Evolutionary conservation across 495 filamentous ascomycete genomes (phyloP).

Genomic region (Penicillium canariense): DNA sequence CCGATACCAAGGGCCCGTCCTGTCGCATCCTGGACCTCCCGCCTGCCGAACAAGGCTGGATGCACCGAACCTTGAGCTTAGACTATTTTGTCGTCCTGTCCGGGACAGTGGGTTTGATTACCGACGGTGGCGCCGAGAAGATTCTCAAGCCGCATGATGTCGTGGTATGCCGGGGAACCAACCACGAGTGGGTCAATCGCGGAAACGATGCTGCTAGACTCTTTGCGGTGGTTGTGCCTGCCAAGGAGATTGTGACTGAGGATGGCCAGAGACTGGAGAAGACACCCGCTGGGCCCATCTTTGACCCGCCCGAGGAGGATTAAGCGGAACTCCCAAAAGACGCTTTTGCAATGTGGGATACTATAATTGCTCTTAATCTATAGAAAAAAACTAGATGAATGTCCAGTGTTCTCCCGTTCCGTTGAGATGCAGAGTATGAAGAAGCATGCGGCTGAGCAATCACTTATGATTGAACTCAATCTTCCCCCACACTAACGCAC

Average conservation of each 20-base stretch:
- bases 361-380: no score
- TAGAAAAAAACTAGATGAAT: no score
- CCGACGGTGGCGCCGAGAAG: constrained; percentile 26
- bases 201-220: constrained; percentile 20
- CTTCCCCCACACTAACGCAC: neutral
- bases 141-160: constrained; percentile 25
- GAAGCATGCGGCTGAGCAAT: no score
- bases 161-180: constrained; percentile 24
- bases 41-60: constrained; percentile 23
- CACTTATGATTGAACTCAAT: neutral
- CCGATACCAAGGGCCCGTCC: constrained; percentile 29
- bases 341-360: no score
- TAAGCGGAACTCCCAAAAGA: neutral
- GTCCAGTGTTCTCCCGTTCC: no score
- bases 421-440: no score
- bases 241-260: constrained; percentile 20
- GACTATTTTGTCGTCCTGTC: constrained; percentile 25
- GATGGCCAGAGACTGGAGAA: constrained; percentile 21
- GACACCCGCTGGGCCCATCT: constrained; percentile 23
- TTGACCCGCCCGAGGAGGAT: constrained; percentile 23
- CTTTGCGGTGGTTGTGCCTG: constrained; percentile 24
- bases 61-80: constrained; percentile 29
- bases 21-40: constrained; percentile 25
- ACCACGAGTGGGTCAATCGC: constrained; percentile 32
- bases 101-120: constrained; percentile 22